These are phyloP conservation scores for Oxyria digyna DNA, from an alignment of 148 eudicot species.

Conservation along the genomic window DNA sequence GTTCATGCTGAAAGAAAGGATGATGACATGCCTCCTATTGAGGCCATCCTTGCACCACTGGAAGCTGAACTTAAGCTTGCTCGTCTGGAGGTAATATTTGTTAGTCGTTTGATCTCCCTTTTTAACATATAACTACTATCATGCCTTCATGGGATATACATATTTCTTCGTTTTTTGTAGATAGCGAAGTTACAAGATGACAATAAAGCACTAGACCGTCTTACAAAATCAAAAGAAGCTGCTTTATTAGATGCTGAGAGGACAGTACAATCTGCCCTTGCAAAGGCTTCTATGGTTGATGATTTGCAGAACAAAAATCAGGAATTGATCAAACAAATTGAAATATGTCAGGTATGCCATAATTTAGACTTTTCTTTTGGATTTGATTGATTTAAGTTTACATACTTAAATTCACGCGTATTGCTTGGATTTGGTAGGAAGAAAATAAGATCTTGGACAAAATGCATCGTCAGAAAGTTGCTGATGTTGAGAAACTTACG, in stretches of 20 bases:
- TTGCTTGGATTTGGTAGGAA: conserved; percentile 27
- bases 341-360: conserved; percentile 55
- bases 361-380: background rate
- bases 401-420: background rate
- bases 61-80: conserved; percentile 81
- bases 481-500: conserved; percentile 74
- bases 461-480: conserved; percentile 74
- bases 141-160: background rate
- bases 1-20: conserved; percentile 82
- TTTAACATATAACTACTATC: background rate
- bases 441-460: conserved; percentile 71
- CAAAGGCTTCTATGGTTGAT: conserved; percentile 77
- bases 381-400: background rate
- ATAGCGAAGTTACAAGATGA: conserved; percentile 73
- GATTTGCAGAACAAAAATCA: conserved; percentile 76
- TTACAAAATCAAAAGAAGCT: conserved; percentile 70
- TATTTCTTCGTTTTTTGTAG: conserved; percentile 18
- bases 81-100: conserved; percentile 42
- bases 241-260: conserved; percentile 72
- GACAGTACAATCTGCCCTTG: conserved; percentile 62
- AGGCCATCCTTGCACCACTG: conserved; percentile 70
- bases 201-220: conserved; percentile 36
- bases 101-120: background rate
- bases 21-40: conserved; percentile 82
- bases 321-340: conserved; percentile 77